Conservation (phyloP, 176 grass and related monocot genomes). For the Carex scoparia region DNA sequence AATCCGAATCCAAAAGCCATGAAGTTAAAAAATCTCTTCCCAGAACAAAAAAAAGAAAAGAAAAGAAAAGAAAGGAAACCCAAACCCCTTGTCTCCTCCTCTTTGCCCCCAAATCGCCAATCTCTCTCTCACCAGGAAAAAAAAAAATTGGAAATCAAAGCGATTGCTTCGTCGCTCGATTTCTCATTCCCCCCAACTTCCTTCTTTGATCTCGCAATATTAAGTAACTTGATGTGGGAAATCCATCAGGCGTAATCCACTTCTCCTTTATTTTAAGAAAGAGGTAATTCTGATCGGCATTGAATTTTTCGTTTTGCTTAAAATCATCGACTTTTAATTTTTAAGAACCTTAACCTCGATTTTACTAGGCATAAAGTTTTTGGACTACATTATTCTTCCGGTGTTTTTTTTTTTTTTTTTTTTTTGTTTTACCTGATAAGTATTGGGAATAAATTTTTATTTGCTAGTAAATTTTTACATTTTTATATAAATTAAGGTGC, state of each 20-base stretch:
- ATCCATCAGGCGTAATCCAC: not conserved
- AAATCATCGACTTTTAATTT: not conserved
- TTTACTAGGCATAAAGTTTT: not conserved
- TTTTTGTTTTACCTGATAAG: not conserved
- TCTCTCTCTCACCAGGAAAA: not conserved
- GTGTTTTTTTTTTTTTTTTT: not conserved
- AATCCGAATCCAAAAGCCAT: not conserved
- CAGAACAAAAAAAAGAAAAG: not conserved
- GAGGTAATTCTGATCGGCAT: conserved; percentile 10
- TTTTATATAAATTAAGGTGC: conserved; percentile 2
- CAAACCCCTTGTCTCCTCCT: conserved; percentile 19
- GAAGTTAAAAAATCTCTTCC: conserved; percentile 5
- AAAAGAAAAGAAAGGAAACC: not conserved
- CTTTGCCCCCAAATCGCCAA: conserved; percentile 2
- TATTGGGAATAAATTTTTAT: not conserved
- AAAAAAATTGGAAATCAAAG: not conserved
- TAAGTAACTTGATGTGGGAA: not conserved
- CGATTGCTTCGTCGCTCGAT: not conserved
- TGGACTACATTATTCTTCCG: not conserved
- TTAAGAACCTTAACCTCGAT: not conserved
- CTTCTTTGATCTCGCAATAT: conserved; percentile 2
- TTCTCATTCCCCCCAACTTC: not conserved
- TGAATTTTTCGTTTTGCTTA: not conserved
- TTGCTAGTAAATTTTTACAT: not conserved
- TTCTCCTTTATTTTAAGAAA: conserved; percentile 3